A percentile compares a stretch with the other conserved stretches of the same genome.
Conservation (phyloP, 768 basidiomycete genomes). For the Coprinopsis sp. region DNA sequence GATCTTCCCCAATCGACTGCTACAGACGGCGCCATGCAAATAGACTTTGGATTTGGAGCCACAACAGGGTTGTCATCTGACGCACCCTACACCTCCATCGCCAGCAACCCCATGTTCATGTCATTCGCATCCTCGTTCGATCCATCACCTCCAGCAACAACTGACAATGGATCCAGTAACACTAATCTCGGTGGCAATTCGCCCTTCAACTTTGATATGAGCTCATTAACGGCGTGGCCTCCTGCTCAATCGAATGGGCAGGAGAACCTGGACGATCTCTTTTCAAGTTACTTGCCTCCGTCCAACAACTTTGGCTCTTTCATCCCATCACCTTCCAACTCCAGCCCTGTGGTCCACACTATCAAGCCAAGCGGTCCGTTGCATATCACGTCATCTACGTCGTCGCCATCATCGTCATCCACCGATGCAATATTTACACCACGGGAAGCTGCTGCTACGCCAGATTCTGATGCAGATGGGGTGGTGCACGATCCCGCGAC, state of each 20-base stretch:
- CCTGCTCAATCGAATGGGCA: slow-evolving; percentile 25
- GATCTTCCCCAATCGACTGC: slow-evolving; percentile 52
- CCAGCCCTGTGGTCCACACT: slow-evolving; percentile 57
- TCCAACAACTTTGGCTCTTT: slow-evolving; percentile 21
- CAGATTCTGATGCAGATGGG: slow-evolving; percentile 25
- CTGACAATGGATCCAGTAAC: slow-evolving; percentile 13
- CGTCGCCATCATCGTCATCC: slow-evolving; percentile 35
- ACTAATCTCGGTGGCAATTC: slow-evolving; percentile 19
- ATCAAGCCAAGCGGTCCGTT: slow-evolving; percentile 16
- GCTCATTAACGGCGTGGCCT: slow-evolving; percentile 42
- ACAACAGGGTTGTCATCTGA: slow-evolving; percentile 40
- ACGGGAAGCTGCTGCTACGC: slow-evolving; percentile 26
- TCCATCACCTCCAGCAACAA: slow-evolving; percentile 25
- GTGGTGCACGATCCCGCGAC: slow-evolving; percentile 11
- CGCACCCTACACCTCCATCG: slow-evolving; percentile 71
- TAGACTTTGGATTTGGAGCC: slow-evolving; percentile 57
- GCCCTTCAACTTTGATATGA: slow-evolving; percentile 46
- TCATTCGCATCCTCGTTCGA: slow-evolving; percentile 67
- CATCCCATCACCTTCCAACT: slow-evolving; percentile 31
- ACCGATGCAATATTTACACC: slow-evolving; percentile 34
- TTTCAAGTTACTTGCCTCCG: slow-evolving; percentile 33
- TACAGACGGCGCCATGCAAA: slow-evolving; percentile 52
- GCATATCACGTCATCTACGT: slow-evolving; percentile 31
- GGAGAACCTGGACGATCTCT: slow-evolving; percentile 44
- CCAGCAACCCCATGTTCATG: slow-evolving; percentile 80